phyloP scores from a whole-genome alignment of 495 filamentous ascomycete genomes.

The Penicillium nucicola region DNA sequence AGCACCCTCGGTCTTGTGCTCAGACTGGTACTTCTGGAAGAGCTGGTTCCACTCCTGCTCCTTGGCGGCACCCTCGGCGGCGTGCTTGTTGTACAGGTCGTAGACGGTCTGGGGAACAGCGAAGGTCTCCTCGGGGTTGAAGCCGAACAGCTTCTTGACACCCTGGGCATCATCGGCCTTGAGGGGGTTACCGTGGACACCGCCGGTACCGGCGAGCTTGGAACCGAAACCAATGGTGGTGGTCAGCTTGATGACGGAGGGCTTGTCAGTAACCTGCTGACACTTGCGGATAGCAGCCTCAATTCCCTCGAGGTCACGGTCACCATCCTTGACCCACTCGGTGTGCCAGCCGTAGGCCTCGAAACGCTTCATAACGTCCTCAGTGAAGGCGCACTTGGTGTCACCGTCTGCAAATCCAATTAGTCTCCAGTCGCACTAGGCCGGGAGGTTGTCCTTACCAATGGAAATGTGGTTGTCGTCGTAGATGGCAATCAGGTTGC shows the following conservation, averaged over 20 bases:
- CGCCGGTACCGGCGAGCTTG: slow-evolving; percentile 85
- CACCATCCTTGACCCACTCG: slow-evolving; percentile 81
- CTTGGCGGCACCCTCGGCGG: slow-evolving; percentile 77
- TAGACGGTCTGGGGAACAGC: slow-evolving; percentile 94
- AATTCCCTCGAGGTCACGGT: slow-evolving; percentile 84
- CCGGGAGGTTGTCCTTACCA: slow-evolving; percentile 44
- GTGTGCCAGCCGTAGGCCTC: slow-evolving; percentile 98
- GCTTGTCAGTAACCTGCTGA: slow-evolving; percentile 90
- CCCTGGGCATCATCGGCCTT: slow-evolving; percentile 90
- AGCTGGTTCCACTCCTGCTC: slow-evolving; percentile 97
- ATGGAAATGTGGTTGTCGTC: slow-evolving; percentile 99
- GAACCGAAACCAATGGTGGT: slow-evolving; percentile 99
- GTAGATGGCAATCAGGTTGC: slow-evolving; percentile 94
- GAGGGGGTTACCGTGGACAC: slow-evolving; percentile 92
- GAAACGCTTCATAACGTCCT: slow-evolving; percentile 94
- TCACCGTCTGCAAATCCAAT: slow-evolving; percentile 67
- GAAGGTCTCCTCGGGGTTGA: slow-evolving; percentile 92
- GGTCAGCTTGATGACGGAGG: slow-evolving; percentile 91
- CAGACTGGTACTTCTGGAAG: slow-evolving; percentile 75
- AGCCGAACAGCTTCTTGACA: slow-evolving; percentile 92
- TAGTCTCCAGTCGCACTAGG: neutral
- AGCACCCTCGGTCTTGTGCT: slow-evolving; percentile 70
- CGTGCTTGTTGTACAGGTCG: slow-evolving; percentile 79
- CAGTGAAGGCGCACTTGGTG: slow-evolving; percentile 93
- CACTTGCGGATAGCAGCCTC: slow-evolving; percentile 83